These are phyloP conservation scores for Sclerotinia borealis DNA, from an alignment of 2,329 filamentous ascomycete genomes.

Conservation along the genomic window DNA sequence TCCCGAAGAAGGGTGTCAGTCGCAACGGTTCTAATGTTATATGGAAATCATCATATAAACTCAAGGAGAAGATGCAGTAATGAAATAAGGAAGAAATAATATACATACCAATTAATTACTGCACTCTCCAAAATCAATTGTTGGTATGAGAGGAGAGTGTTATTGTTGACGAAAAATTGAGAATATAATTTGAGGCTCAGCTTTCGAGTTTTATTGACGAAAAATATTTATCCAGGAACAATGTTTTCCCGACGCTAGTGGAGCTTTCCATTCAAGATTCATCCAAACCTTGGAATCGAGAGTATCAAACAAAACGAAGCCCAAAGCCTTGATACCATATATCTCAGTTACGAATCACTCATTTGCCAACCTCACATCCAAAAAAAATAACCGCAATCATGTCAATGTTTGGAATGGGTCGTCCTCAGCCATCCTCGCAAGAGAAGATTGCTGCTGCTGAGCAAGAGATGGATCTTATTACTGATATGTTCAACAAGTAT, in stretches of 20 bases:
- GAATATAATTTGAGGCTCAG: not conserved
- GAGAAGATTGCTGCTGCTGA: slow-evolving; percentile 97
- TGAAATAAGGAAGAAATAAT: not conserved
- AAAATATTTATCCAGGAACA: not conserved
- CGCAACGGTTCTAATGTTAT: slow-evolving; percentile 53
- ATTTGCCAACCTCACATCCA: not conserved
- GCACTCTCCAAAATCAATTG: not conserved
- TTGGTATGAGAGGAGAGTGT: slow-evolving; percentile 7
- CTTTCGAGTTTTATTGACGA: slow-evolving; percentile 1
- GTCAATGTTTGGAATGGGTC: slow-evolving; percentile 68
- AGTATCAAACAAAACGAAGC: not conserved
- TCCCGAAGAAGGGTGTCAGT: slow-evolving; percentile 42
- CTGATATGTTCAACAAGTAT: slow-evolving; percentile 97
- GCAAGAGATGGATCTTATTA: slow-evolving; percentile 94
- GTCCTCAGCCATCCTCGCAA: slow-evolving; percentile 83
- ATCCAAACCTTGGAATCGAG: not conserved
- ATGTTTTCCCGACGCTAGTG: not conserved
- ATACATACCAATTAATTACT: not conserved
- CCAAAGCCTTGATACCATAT: not conserved
- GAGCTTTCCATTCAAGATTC: slow-evolving; percentile 2
- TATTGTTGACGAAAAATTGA: not conserved
- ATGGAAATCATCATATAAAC: slow-evolving; percentile 44
- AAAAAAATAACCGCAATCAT: slow-evolving; percentile 41
- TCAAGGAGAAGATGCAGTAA: not conserved
- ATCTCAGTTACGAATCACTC: not conserved